Evolutionary conservation across 164 flowering plant species (phyloP), one percentile per base, ranked within the genome.

Genomic region (Amborella trichopoda): DNA sequence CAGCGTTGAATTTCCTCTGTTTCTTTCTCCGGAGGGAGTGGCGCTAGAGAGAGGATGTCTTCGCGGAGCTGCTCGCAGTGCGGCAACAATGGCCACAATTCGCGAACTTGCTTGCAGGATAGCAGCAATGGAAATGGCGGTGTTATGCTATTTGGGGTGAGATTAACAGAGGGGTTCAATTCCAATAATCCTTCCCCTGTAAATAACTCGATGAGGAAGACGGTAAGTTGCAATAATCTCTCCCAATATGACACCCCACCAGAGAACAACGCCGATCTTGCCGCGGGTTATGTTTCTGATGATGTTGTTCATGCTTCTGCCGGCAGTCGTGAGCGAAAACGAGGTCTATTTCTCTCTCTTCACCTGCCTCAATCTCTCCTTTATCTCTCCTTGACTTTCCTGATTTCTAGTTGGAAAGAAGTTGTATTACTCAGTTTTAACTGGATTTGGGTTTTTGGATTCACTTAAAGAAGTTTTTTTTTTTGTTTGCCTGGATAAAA

Each of bases 141-240:
- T 55, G 58, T 88, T 55, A 77, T 84, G 91, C 64, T 88, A 46
- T 88, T 88, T 36, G 97, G 97, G 2, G 94, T 88, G 1, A 64
- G 94, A 37, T 70, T 88, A 5, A 68, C 70, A 14, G 80, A 76
- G 25, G 94, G 77, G 40, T 59, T n/a, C n/a, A n/a, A n/a, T n/a
- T n/a, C n/a, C n/a, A n/a, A n/a, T n/a, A n/a, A n/a, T n/a, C n/a
- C n/a, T n/a, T n/a, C n/a, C n/a, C n/a, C n/a, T n/a, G n/a, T n/a
- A n/a, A n/a, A n/a, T n/a, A n/a, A n/a, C n/a, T n/a, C 83, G 23
- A 67, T 88, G 66, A 65, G 94, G 55, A 88, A 84, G 75, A 75
- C 74, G 50, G 94, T 79, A n/a, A 81, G 90, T 53, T 19, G 83
- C 71, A 83, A 76, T 62, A 72, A 83, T 45, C 69, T 83, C 18